Evolutionary conservation across 2,329 filamentous ascomycete species (phyloP), one percentile per base, ranked within the genome.

Genomic region (Gliomastix tumulicola): DNA sequence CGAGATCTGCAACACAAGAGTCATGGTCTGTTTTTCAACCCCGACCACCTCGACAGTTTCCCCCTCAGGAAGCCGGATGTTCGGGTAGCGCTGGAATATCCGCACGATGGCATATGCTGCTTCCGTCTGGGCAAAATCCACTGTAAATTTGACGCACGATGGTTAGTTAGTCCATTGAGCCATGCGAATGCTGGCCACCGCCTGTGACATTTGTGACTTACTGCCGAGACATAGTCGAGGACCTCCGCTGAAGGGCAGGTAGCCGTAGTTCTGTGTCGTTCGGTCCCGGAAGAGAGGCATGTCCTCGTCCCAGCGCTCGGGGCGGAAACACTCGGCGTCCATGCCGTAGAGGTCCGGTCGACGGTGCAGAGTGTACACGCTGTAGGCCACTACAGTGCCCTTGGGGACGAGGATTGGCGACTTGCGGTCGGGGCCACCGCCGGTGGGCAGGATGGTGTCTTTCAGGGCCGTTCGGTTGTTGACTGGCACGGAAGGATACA

Each of bases 231-330:
- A 65, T 19, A 63, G 60, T 19, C 62, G 45, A 6, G 62, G 63
- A 1, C 60, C 61, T 5, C 62, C 63, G 41, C 62, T 65, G 44
- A 66, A 67, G 6, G 62, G 62, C 7, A 65, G 40, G 37, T 58
- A 66, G 9, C 56, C 50, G 17, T 21, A 35, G 21, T 35, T 25
- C 16, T 28, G 19, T 4, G 21, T 49, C 18, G 49, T 47, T n/a
- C n/a, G n/a, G n/a, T n/a, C n/a, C n/a, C n/a, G n/a, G n/a, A n/a
- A n/a, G n/a, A n/a, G n/a, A n/a, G n/a, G n/a, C n/a, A n/a, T n/a
- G 5, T 53, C 42, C 6, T 46, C 47, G 20, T 54, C 55, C 60
- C 60, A 65, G 31, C 60, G 41, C 40, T 63, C 60, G 2, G 61
- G 61, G 18, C 48, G 54, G 44, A 61, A 63, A 21, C 59, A 52